phyloP scores from a whole-genome alignment of 805 yeast species.

The Saturnispora halmiae region DNA sequence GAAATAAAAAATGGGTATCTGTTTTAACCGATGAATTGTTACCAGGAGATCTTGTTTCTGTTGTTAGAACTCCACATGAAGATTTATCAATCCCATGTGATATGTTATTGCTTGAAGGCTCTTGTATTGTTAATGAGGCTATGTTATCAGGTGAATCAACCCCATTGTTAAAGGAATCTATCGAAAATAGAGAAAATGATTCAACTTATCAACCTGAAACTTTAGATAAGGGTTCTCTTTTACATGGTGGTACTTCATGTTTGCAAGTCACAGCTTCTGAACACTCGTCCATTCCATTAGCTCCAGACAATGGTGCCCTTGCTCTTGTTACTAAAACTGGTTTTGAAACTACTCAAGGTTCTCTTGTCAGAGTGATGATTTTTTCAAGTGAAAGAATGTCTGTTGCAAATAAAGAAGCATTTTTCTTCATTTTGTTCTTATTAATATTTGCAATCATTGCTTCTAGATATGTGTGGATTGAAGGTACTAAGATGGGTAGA shows the following conservation, averaged over 20 bases:
- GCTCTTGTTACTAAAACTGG: slow-evolving; percentile 91
- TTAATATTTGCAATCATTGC: slow-evolving; percentile 90
- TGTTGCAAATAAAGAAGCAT: slow-evolving; percentile 91
- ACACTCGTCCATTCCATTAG: slow-evolving; percentile 38
- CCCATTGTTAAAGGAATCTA: slow-evolving; percentile 87
- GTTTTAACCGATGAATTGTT: slow-evolving; percentile 65
- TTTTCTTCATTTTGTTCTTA: slow-evolving; percentile 83
- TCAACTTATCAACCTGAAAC: slow-evolving; percentile 70
- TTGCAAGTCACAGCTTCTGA: slow-evolving; percentile 78
- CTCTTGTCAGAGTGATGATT: slow-evolving; percentile 94
- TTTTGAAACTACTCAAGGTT: slow-evolving; percentile 97
- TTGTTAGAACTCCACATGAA: slow-evolving; percentile 73
- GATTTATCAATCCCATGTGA: slow-evolving; percentile 95
- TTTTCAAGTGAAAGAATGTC: slow-evolving; percentile 94
- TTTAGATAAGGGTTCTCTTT: slow-evolving; percentile 75
- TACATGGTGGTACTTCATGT: slow-evolving; percentile 95
- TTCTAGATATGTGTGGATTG: slow-evolving; percentile 96
- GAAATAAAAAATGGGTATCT: slow-evolving; percentile 63
- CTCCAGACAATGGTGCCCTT: slow-evolving; percentile 89
- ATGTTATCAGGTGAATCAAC: slow-evolving; percentile 99
- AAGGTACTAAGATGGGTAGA: slow-evolving; percentile 94
- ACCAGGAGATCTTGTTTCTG: slow-evolving; percentile 87
- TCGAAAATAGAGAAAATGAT: slow-evolving; percentile 66
- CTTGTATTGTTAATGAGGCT: slow-evolving; percentile 95
- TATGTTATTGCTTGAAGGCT: slow-evolving; percentile 72